Evolutionary conservation across 2,329 filamentous ascomycete species (phyloP).

Genomic region (Ceratocystiopsis brevicomis): DNA sequence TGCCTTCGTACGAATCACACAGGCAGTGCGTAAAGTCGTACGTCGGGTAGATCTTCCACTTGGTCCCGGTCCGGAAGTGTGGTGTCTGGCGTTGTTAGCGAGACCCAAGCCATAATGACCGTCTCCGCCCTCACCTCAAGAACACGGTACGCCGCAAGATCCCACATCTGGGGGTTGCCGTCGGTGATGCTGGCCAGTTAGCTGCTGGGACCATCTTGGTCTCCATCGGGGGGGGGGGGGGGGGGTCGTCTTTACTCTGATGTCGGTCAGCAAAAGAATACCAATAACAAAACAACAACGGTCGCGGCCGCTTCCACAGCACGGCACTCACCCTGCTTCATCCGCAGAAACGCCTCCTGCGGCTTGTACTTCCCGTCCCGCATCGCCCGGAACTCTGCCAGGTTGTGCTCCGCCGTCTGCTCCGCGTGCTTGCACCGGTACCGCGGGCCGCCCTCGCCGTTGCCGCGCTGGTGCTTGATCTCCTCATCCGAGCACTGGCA

Average conservation of each 20-base stretch:
- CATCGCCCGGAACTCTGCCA: conserved; percentile 78
- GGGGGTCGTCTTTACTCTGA: too few relatives aligned
- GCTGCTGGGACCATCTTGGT: too few relatives aligned
- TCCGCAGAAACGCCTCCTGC: conserved; percentile 66
- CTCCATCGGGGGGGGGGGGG: too few relatives aligned
- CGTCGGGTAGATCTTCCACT: conserved; percentile 89
- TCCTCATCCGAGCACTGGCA: conserved; percentile 73
- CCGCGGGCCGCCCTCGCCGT: conserved; percentile 46
- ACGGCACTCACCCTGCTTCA: conserved; percentile 59
- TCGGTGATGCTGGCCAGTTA: conserved; percentile 4
- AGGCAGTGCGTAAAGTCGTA: conserved; percentile 88
- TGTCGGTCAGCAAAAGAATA: neutral
- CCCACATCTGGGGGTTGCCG: conserved; percentile 45
- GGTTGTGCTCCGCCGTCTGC: conserved; percentile 50
- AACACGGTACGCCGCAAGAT: conserved; percentile 78
- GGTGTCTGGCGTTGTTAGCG: conserved; percentile 19
- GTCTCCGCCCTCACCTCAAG: conserved; percentile 23
- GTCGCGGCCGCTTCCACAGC: too few relatives aligned
- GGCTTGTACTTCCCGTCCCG: conserved; percentile 78
- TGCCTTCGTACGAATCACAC: conserved; percentile 79
- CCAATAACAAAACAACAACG: too few relatives aligned
- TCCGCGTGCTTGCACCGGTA: conserved; percentile 68
- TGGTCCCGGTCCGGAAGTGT: conserved; percentile 62
- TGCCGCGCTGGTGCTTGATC: conserved; percentile 73
- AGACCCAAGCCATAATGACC: neutral